Percentiles rank a stretch among this genome's conserved stretches.
These are phyloP conservation scores for Entomortierella parvispora DNA, from an alignment of 192 early-diverging fungal species.

Conservation along the genomic window DNA sequence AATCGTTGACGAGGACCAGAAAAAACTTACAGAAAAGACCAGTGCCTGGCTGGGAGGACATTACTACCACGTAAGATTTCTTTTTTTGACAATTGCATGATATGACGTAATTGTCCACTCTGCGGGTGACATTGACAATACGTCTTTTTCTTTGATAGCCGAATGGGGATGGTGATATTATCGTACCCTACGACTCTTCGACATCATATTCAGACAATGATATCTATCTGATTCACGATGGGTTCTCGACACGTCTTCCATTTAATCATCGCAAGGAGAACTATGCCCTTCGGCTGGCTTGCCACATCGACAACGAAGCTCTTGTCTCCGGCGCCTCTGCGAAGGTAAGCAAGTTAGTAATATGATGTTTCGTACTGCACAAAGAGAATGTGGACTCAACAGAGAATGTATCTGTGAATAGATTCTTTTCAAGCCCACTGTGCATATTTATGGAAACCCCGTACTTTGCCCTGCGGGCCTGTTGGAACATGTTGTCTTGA, in stretches of 20 bases:
- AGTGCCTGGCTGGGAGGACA: slow-evolving; percentile 53
- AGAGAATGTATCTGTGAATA: background rate
- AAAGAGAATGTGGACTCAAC: background rate
- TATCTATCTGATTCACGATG: slow-evolving; percentile 52
- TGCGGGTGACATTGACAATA: background rate
- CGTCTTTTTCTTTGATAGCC: slow-evolving; percentile 31
- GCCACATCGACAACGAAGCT: slow-evolving; percentile 60
- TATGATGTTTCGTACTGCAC: background rate
- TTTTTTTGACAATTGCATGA: background rate
- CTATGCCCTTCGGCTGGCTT: slow-evolving; percentile 49
- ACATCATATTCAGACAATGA: background rate
- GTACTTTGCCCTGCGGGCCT: slow-evolving; percentile 37
- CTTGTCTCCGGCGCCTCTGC: slow-evolving; percentile 38
- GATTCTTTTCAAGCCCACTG: slow-evolving; percentile 24
- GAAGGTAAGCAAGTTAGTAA: slow-evolving; percentile 25
- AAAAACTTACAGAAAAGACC: slow-evolving; percentile 28
- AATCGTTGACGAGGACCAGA: slow-evolving; percentile 54
- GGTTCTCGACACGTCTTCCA: slow-evolving; percentile 42
- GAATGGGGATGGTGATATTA: slow-evolving; percentile 51
- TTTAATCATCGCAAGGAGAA: slow-evolving; percentile 41
- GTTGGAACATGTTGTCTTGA: slow-evolving; percentile 49
- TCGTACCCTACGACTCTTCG: slow-evolving; percentile 52
- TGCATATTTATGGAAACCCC: slow-evolving; percentile 2
- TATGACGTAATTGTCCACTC: background rate
- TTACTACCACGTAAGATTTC: slow-evolving; percentile 51